These are phyloP conservation scores for Coniosporium tulheliwenetii DNA, from an alignment of 2,329 filamentous ascomycete species.

Conservation along the genomic window DNA sequence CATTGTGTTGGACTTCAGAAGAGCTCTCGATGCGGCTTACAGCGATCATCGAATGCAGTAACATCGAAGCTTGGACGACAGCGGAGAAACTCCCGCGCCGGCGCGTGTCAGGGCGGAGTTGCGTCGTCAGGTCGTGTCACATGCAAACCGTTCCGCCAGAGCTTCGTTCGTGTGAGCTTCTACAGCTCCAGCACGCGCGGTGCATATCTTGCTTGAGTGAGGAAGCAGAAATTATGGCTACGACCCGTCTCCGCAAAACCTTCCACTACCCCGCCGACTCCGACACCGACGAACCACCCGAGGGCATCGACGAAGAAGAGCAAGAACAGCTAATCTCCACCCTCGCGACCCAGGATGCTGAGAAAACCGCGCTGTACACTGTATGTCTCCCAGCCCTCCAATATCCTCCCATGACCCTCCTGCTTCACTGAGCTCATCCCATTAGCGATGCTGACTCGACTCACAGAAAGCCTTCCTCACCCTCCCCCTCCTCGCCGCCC, in stretches of 20 bases:
- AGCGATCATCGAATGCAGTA: too few relatives aligned
- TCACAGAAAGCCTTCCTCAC: slow-evolving; percentile 33
- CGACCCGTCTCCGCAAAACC: slow-evolving; percentile 55
- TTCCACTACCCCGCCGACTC: slow-evolving; percentile 55
- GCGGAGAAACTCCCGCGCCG: too few relatives aligned
- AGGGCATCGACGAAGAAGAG: slow-evolving; percentile 59
- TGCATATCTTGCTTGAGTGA: too few relatives aligned
- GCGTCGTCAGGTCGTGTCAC: too few relatives aligned
- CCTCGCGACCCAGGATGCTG: slow-evolving; percentile 37
- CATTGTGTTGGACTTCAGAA: too few relatives aligned
- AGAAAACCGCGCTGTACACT: slow-evolving; percentile 17
- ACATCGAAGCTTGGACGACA: neutral
- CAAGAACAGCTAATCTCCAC: slow-evolving; percentile 30
- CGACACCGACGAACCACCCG: slow-evolving; percentile 37
- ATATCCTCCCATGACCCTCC: neutral
- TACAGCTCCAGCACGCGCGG: too few relatives aligned
- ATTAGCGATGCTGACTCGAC: too few relatives aligned
- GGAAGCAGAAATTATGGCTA: slow-evolving; percentile 25
- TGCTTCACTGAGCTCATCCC: too few relatives aligned
- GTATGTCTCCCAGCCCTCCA: slow-evolving; percentile 19
- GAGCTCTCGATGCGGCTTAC: too few relatives aligned
- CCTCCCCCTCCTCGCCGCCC: slow-evolving; percentile 40
- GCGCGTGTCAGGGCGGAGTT: too few relatives aligned
- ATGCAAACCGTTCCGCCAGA: too few relatives aligned
- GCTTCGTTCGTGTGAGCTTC: too few relatives aligned